A percentile compares a stretch with the other conserved stretches of the same genome.
Evolutionary conservation across 1,284 basidiomycete genomes (phyloP).

Genomic region (Gomphus sp.): DNA sequence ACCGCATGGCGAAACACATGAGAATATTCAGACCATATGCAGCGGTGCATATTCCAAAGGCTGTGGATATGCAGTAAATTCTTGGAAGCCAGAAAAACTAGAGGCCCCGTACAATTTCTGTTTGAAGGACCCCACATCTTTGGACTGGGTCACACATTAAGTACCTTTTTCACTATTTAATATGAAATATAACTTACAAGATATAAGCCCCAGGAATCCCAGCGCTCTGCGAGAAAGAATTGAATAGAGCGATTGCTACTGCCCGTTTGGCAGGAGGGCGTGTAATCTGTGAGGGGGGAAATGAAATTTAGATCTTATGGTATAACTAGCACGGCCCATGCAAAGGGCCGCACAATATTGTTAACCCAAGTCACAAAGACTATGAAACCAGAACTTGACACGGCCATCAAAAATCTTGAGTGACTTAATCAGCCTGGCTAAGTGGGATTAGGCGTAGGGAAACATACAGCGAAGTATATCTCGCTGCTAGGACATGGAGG

Average conservation of each 20-base stretch:
- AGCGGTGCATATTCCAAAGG: slow-evolving; percentile 44
- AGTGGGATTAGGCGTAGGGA: background rate
- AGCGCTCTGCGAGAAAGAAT: slow-evolving; percentile 61
- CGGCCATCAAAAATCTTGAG: slow-evolving; percentile 64
- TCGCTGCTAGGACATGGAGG: slow-evolving; percentile 53
- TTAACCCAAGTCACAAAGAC: slow-evolving; percentile 65
- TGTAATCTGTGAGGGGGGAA: slow-evolving; percentile 29
- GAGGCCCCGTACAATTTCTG: slow-evolving; percentile 18
- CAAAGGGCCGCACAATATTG: slow-evolving; percentile 28
- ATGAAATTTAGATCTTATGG: background rate
- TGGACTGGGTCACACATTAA: slow-evolving; percentile 8
- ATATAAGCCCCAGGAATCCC: slow-evolving; percentile 64
- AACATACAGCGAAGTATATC: slow-evolving; percentile 63
- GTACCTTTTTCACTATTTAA: background rate
- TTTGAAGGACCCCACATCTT: slow-evolving; percentile 32
- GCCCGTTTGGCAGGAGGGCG: slow-evolving; percentile 65
- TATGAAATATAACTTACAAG: background rate
- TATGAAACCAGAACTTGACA: slow-evolving; percentile 63
- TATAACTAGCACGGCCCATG: too few relatives aligned
- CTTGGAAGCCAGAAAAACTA: too few relatives aligned
- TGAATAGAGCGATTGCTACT: slow-evolving; percentile 67
- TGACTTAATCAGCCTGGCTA: background rate
- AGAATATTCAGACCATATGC: slow-evolving; percentile 5
- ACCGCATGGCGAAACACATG: background rate
- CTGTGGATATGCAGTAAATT: background rate